Evolutionary conservation across 352 stramenopile species (phyloP), one percentile per base, ranked within the genome.

Genomic region (Plasmopara viticola): DNA sequence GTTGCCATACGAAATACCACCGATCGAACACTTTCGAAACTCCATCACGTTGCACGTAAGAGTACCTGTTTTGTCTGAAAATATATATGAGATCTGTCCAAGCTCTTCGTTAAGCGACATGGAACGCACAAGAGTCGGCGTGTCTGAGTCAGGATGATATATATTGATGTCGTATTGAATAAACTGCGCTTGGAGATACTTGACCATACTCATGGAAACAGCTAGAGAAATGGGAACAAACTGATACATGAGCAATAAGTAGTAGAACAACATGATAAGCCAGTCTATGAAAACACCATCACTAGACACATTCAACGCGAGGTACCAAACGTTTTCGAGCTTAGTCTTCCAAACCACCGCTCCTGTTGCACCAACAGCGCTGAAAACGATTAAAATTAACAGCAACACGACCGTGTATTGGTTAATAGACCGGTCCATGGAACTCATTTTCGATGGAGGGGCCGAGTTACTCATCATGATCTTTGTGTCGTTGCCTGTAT

Each of bases 51-150:
- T 99, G 64, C 95, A 97, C 1, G 97, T 99, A 5, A 99, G 72
- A n/a, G 97, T 99, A n/a, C 97, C 97, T 2, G 97, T 99, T 61
- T 99, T 99, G 72, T 99, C 97, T 1, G 86, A 97, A 66, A 99
- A 99, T 6, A 99, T 92, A 58, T 99, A 98, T 28, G 95, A 87
- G 43, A 99, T 96, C 76, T 98, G 90, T 2, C 96, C 97, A 12
- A 98, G 76, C 48, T 98, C 90, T 64, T 96, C 93, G 47, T 96
- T 97, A 29, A 98, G 78, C 13, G 90, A 91, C 71, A 95, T 95
- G n/a, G 74, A 94, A 17, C 94, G 86, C n/a, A 95, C 92, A 7
- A 95, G 66, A 18, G 90, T 87, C 9, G 86, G 87, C 6, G 86
- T 97, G 62, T 97, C 83, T 15, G 84, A 83, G 41, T 74, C 74